Base-by-base conservation (phyloP, 2,329 filamentous ascomycete species). In the Seiridium unicorne region DNA sequence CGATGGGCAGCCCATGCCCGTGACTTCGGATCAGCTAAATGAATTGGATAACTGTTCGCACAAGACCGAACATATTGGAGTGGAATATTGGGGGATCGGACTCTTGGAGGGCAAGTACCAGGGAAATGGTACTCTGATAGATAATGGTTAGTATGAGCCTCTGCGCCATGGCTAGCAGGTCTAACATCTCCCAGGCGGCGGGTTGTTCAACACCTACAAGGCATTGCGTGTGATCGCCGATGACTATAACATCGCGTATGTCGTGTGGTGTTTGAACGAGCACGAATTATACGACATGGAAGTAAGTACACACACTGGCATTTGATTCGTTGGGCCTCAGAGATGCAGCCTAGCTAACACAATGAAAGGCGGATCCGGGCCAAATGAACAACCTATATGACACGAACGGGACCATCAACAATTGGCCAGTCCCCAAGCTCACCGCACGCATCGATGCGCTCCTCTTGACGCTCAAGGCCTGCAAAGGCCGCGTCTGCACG, bases 221-320 rank as follows among this genome's bases (percentile, higher is more conserved):
- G 80, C 78, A 0, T 65, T 87, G 26, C 79, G 85, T n/a, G 71
- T 89, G 5, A 75, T 85, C 3, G 74, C 79, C 0, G 69, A 79
- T 2, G 72, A 74, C 4, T 90, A 89, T 66, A 84, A 82, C 65
- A 69, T 90, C 4, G 85, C 86, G 62, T 91, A 91, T 66, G 81
- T 85, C 0, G 85, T 89, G 0, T 91, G 88, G 87, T 91, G 89
- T 67, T 88, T 75, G 11, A 85, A 86, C 56, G 87, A 89, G 66
- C 83, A 85, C 59, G 87, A 91, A 69, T 78, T 89, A 2, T 91
- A 90, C 68, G 81, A 90, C 62, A 66, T 89, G 44, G 81, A 77
- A 66, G 84, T 83, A 69, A 62, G 74, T 26, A 31, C 3, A n/a
- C 3, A 3, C 18, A 11, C 31, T 36, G 13, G 11, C 32, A 4